Evolutionary conservation across 1,139 yeast species (phyloP).

Genomic region (Pichia cactophila): DNA sequence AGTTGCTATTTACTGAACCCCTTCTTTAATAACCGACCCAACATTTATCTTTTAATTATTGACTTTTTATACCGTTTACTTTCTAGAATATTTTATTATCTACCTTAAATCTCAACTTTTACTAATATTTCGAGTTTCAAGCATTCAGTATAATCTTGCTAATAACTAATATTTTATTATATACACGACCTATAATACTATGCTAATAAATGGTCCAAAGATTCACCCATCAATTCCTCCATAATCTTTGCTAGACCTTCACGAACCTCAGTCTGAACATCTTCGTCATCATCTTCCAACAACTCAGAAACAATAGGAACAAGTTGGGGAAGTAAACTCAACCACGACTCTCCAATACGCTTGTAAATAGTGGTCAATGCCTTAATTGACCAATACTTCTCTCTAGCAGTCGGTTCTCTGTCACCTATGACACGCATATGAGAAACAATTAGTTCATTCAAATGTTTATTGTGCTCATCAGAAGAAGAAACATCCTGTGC

Average conservation of each 20-base stretch:
- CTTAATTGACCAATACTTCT: slow-evolving; percentile 79
- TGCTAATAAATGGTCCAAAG: slow-evolving; percentile 46
- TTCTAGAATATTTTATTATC: neutral
- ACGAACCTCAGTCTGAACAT: slow-evolving; percentile 86
- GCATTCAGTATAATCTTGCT: no score
- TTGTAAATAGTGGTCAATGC: slow-evolving; percentile 76
- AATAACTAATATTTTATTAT: no score
- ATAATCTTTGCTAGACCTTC: slow-evolving; percentile 87
- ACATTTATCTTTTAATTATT: neutral
- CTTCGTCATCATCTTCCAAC: slow-evolving; percentile 91
- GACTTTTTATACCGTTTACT: neutral
- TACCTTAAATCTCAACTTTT: neutral
- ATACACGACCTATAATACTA: neutral
- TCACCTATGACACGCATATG: slow-evolving; percentile 44
- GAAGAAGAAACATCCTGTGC: slow-evolving; percentile 65
- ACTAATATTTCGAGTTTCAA: no score
- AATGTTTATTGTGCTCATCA: slow-evolving; percentile 73
- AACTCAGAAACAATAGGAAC: slow-evolving; percentile 95
- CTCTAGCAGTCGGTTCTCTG: slow-evolving; percentile 34
- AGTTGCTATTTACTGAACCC: slow-evolving; percentile 1
- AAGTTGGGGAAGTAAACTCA: slow-evolving; percentile 80
- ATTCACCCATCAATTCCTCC: slow-evolving; percentile 90
- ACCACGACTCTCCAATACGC: slow-evolving; percentile 94
- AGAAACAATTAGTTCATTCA: slow-evolving; percentile 46
- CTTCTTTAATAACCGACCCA: neutral